Base-by-base conservation (phyloP, 169 alveolate species). In the Plasmodium ovale region DNA sequence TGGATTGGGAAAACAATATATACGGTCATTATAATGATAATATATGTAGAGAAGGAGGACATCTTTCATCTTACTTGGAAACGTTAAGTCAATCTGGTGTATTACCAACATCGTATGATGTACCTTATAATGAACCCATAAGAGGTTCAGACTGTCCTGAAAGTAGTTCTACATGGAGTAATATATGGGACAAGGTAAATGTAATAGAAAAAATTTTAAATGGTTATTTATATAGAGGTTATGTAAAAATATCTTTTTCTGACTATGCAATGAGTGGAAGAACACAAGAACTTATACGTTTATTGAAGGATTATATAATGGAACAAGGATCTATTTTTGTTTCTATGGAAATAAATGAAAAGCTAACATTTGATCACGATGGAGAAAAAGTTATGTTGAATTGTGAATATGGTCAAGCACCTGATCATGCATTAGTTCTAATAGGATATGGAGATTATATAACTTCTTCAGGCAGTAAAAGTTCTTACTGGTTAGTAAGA, bases 361-460 rank as follows among this genome's bases (percentile, higher is more conserved):
- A 79, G 21, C 54, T 88, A 69, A 88, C 56, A 42, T 87, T 87
- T 31, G 93, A 88, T 65, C 93, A 88, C 33, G 93, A 88, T 51
- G 93, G 93, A 1, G 85, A 27, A 27, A 47, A 88, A 42, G 93
- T 88, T 0, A 74, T 77, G 67, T 65, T 72, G 53, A 87, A 70
- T 19, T 88, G 93, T 59, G 88, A 88, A 71, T 27, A 88, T 35
- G 58, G 31, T 27, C 56, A 67, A 7, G 25, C 67, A 35, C 89
- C 74, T 44, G 91, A 79, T 12, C 93, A 88, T 88, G 89, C 93
- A 2, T 69, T 88, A 71, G 82, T 69, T 21, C 39, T 88, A 67
- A 88, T 88, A 54, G 93, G 93, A 9, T 88, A 65, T 88, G 93
- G 93, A 21, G 82, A 64, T 35, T 88, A 88, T 65, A 33, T 79